Base-by-base conservation (phyloP, 495 filamentous ascomycete genomes). In the Trichocladium uniseriatum region DNA sequence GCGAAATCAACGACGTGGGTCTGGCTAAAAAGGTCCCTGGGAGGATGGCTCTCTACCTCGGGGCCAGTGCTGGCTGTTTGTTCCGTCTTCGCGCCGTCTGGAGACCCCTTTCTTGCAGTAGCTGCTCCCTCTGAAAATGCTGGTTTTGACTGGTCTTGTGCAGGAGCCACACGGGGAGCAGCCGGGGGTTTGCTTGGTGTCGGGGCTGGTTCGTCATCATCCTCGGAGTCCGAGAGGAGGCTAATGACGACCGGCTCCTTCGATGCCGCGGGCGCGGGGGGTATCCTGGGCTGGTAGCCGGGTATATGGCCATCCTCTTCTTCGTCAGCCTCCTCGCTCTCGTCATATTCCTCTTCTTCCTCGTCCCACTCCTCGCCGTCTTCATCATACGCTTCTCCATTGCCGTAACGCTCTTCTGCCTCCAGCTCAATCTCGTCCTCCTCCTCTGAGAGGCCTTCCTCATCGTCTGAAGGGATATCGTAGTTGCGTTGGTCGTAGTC, bases 171-270 rank as follows among this genome's bases (percentile, higher is more conserved):
- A 38, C 44, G 35, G 22, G 37, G 1, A 24, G 16, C 19, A 22
- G 42, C 18, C 20, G 45, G 36, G 37, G 48, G 28, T 27, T 49
- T 34, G 22, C 27, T 53, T 14, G 54, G 53, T 19, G 48, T 28
- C 9, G 51, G 37, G 18, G 55, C 16, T 5, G 53, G 43, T 7
- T 36, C 47, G 22, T 50, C 46, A 14, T 56, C 68, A 16, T 71
- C 68, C 21, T 69, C 66, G 13, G 65, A 63, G 22, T 67, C 66
- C 1, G 68, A 69, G 14, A 71, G 51, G 6, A 69, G 37, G 32
- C 61, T 59, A 24, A 69, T 69, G 6, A 67, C 58, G n/a, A 64
- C 63, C 0, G 66, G 65, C 7, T 53, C 51, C 14, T 32, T 52
- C 29, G 46, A 48, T 18, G 48, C 38, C 15, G 40, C 10, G 20